A percentile compares a stretch with the other conserved stretches of the same genome.
Conservation (phyloP, 148 eudicot genomes). For the Linanthus parryae region DNA sequence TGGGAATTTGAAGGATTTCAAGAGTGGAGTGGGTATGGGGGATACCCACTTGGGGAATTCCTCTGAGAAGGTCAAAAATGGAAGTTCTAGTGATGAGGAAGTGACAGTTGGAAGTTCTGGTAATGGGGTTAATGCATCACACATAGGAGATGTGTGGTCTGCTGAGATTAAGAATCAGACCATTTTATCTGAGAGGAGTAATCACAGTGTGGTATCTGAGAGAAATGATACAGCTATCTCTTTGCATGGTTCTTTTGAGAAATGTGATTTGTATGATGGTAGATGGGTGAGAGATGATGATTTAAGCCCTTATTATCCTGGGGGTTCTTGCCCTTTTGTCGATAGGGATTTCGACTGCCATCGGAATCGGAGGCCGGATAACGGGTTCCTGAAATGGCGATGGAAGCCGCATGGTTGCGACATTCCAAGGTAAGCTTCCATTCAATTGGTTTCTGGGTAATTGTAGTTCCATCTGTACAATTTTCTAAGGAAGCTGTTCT, state of each 20-base stretch:
- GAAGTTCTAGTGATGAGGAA: too few relatives aligned
- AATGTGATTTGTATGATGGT: slow-evolving; percentile 78
- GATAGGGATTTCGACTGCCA: slow-evolving; percentile 80
- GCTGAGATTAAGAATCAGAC: not conserved
- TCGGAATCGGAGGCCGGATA: slow-evolving; percentile 66
- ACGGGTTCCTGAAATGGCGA: slow-evolving; percentile 56
- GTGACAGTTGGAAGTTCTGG: too few relatives aligned
- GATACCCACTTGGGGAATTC: slow-evolving; percentile 27
- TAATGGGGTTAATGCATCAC: not conserved
- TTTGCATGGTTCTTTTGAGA: slow-evolving; percentile 2
- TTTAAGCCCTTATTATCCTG: slow-evolving; percentile 52
- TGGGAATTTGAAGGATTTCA: slow-evolving; percentile 12
- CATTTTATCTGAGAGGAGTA: not conserved
- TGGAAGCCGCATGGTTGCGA: slow-evolving; percentile 85
- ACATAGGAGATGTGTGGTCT: not conserved
- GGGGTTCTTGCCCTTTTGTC: slow-evolving; percentile 68
- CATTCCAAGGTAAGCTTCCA: slow-evolving; percentile 54
- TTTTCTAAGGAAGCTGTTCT: too few relatives aligned
- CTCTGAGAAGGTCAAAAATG: slow-evolving; percentile 16
- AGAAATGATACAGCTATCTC: too few relatives aligned
- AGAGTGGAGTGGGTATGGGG: slow-evolving; percentile 17
- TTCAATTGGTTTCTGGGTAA: too few relatives aligned
- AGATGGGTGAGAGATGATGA: slow-evolving; percentile 82
- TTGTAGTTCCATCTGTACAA: too few relatives aligned
- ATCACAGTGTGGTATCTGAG: not conserved